Evolutionary conservation across 2,329 filamentous ascomycete species (phyloP).

Genomic region (Thelonectria blattea): DNA sequence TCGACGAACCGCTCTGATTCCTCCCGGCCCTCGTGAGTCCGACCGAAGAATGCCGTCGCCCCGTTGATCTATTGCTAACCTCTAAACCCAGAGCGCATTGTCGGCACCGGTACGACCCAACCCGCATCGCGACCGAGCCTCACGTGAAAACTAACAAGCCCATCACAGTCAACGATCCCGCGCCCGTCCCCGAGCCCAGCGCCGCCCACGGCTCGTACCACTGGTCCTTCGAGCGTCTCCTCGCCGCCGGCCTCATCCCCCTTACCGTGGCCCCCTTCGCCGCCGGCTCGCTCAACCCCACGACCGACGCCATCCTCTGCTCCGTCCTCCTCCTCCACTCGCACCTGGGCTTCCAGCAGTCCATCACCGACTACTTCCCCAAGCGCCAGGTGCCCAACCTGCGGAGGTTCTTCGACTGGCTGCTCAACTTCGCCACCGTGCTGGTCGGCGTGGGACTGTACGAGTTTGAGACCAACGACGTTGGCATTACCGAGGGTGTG

Average conservation of each 20-base stretch:
- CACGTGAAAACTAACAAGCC: slow-evolving; percentile 30
- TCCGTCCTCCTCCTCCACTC: slow-evolving; percentile 86
- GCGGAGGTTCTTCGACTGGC: slow-evolving; percentile 75
- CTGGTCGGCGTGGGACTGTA: slow-evolving; percentile 88
- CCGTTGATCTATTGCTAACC: slow-evolving; percentile 50
- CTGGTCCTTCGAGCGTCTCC: slow-evolving; percentile 92
- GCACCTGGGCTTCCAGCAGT: slow-evolving; percentile 91
- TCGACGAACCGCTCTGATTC: slow-evolving; percentile 78
- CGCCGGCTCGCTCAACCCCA: slow-evolving; percentile 86
- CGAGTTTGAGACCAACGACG: slow-evolving; percentile 98
- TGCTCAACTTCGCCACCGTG: slow-evolving; percentile 78
- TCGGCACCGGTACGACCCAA: slow-evolving; percentile 71
- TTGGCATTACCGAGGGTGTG: slow-evolving; percentile 88
- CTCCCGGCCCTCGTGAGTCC: slow-evolving; percentile 83
- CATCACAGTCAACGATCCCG: slow-evolving; percentile 81
- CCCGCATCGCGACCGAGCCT: slow-evolving; percentile 18
- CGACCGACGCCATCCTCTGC: slow-evolving; percentile 85
- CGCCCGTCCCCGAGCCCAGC: slow-evolving; percentile 71
- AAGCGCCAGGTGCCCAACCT: slow-evolving; percentile 69
- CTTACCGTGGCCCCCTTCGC: slow-evolving; percentile 91
- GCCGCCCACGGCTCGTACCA: slow-evolving; percentile 94
- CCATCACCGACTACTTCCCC: slow-evolving; percentile 92
- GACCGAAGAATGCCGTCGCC: no score
- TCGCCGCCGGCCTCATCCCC: slow-evolving; percentile 83
- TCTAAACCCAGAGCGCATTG: slow-evolving; percentile 66